Conservation (phyloP, 345 rosid genomes). For the Stellera chamaejasme region DNA sequence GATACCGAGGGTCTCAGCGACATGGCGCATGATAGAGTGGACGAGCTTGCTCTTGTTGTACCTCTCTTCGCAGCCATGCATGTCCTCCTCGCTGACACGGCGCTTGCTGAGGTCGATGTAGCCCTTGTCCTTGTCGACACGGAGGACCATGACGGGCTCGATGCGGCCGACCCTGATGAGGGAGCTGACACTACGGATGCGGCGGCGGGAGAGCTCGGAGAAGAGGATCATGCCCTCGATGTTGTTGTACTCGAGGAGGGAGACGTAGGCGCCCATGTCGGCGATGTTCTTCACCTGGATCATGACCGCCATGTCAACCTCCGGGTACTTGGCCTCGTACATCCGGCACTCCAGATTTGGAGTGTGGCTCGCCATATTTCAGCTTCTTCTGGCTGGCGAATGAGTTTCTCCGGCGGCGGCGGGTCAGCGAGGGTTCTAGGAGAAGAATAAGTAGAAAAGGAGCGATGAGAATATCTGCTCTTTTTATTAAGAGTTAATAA, state of each 20-base stretch:
- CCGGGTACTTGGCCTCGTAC: constrained; percentile 93
- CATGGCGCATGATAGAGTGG: constrained; percentile 97
- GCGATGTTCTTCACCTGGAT: constrained; percentile 95
- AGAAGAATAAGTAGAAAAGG: no score
- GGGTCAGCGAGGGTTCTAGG: no score
- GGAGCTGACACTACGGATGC: constrained; percentile 94
- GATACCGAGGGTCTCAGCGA: constrained; percentile 73
- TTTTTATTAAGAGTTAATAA: no score
- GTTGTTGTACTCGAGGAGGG: constrained; percentile 92
- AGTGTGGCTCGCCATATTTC: constrained; percentile 42
- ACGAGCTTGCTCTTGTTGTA: constrained; percentile 99
- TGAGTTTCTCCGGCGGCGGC: background rate
- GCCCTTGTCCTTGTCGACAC: constrained; percentile 94
- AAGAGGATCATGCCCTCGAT: constrained; percentile 96
- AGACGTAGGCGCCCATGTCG: constrained; percentile 97
- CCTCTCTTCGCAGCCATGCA: constrained; percentile 91
- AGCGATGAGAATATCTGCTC: no score
- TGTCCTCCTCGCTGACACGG: constrained; percentile 92
- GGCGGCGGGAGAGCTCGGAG: constrained; percentile 98
- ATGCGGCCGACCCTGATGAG: constrained; percentile 89
- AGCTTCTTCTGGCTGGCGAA: background rate
- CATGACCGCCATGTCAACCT: constrained; percentile 98
- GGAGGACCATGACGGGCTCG: constrained; percentile 98
- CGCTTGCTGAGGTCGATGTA: constrained; percentile 96
- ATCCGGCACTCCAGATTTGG: constrained; percentile 94